Evolutionary conservation across 1,139 yeast species (phyloP).

Genomic region (Diutina neorugosa): DNA sequence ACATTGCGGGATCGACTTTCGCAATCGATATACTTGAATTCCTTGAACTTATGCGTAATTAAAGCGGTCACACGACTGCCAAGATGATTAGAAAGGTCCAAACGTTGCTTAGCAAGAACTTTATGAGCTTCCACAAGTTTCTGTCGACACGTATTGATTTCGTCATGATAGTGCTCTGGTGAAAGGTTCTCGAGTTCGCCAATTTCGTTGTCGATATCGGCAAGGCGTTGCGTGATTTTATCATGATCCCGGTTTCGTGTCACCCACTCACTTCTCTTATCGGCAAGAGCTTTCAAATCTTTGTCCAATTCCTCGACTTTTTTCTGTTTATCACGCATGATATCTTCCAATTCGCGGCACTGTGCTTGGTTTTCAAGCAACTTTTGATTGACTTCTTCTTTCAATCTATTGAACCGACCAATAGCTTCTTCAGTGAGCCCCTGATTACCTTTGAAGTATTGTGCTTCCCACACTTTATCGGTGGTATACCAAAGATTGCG

Average conservation of each 20-base stretch:
- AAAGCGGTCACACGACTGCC: not conserved
- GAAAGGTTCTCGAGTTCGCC: not conserved
- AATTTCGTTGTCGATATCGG: not conserved
- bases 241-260: not conserved
- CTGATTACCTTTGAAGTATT: conserved; percentile 25
- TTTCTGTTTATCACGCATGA: not conserved
- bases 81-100: not conserved
- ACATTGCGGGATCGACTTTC: conserved; percentile 8
- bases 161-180: not conserved
- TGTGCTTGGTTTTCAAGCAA: not conserved
- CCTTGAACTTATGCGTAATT: not conserved
- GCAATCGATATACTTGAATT: not conserved
- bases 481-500: conserved; percentile 34
- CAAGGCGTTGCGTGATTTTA: not conserved
- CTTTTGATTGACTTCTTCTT: not conserved
- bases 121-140: not conserved
- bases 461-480: conserved; percentile 17
- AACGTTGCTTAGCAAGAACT: not conserved
- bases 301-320: conserved; percentile 7
- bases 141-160: not conserved
- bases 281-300: not conserved
- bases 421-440: conserved; percentile 31
- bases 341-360: not conserved
- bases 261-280: not conserved
- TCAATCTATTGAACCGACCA: conserved; percentile 9